Conservation (phyloP, 345 rosid species). For the Gynandropsis gynandra region DNA sequence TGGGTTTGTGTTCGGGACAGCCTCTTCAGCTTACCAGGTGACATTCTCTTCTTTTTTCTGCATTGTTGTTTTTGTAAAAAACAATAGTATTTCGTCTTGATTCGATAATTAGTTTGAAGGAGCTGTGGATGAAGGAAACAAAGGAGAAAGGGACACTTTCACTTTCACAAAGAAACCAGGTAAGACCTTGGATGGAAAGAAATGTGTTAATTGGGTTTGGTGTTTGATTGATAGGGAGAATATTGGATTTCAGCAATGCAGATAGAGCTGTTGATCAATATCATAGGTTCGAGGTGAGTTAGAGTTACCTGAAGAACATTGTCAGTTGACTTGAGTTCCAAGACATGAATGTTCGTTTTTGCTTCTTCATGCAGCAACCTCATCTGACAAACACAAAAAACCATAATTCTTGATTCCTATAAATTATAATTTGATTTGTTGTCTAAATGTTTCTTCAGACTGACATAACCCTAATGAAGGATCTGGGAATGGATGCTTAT, state of each 20-base stretch:
- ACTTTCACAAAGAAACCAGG: constrained; percentile 76
- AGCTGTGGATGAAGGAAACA: constrained; percentile 82
- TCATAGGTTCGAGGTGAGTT: constrained; percentile 63
- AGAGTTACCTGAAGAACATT: background rate
- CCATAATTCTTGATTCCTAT: too few species aligned
- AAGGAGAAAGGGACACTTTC: constrained; percentile 83
- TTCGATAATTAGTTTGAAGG: constrained; percentile 68
- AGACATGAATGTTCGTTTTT: constrained; percentile 2
- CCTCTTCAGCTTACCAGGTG: constrained; percentile 95
- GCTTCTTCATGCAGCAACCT: constrained; percentile 24
- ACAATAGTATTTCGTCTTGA: constrained; percentile 3
- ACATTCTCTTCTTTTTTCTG: constrained; percentile 9
- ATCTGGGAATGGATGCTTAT: constrained; percentile 85
- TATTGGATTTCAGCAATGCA: constrained; percentile 93
- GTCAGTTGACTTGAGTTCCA: constrained; percentile 18
- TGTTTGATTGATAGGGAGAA: constrained; percentile 48
- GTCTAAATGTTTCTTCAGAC: constrained; percentile 28
- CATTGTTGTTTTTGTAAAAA: constrained; percentile 13
- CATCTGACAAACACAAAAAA: constrained; percentile 15
- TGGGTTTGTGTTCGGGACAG: constrained; percentile 78
- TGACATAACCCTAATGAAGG: constrained; percentile 80
- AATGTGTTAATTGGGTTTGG: background rate
- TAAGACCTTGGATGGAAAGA: constrained; percentile 15
- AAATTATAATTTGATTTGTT: too few species aligned
- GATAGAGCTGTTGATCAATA: constrained; percentile 88